Evolutionary conservation across 768 basidiomycete species (phyloP), one percentile per base, ranked within the genome.

Genomic region (Chlorophyllum brunneum): DNA sequence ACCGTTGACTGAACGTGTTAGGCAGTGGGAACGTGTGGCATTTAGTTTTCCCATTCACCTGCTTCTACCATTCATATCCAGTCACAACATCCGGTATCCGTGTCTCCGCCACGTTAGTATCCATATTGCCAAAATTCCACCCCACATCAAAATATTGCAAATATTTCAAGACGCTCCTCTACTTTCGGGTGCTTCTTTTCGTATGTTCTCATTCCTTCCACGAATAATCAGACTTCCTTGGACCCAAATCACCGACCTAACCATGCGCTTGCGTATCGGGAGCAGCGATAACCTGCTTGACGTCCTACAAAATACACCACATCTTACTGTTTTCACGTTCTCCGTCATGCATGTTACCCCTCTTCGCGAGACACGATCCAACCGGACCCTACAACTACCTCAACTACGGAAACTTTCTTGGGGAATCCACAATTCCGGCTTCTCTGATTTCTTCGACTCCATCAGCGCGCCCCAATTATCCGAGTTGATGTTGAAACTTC

Each of bases 91-190:
- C 10, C 42, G 26, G 6, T 51, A 34, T 26, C 31, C 42, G 7
- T 41, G 42, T 15, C 51, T 51, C 18, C 33, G 51, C 33, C 13
- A 26, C 10, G 3, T 42, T 23, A 22, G 31, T 18, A 18, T 24
- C 40, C 39, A 16, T 24, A n/a, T 7, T 26, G n/a, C 8, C 36
- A 29, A 20, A 18, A 4, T 15, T 2, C 16, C n/a, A 11, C 6
- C 15, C 4, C 23, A 9, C n/a, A n/a, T n/a, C 11, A 3, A 22
- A 16, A 10, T 4, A 36, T 7, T 3, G 6, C 23, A 13, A 1
- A 18, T 51, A 18, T 51, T 51, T 13, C 33, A 24, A 6, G 20
- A 44, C 10, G 51, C 51, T 18, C 51, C 51, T 9, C 23, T 34
- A 20, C 41, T 51, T 5, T 44, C 51, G 8, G 15, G 5, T 9